Evolutionary conservation across 2,329 filamentous ascomycete genomes (phyloP), one percentile per base, ranked within the genome.

Genomic region (Cercospora canescens): DNA sequence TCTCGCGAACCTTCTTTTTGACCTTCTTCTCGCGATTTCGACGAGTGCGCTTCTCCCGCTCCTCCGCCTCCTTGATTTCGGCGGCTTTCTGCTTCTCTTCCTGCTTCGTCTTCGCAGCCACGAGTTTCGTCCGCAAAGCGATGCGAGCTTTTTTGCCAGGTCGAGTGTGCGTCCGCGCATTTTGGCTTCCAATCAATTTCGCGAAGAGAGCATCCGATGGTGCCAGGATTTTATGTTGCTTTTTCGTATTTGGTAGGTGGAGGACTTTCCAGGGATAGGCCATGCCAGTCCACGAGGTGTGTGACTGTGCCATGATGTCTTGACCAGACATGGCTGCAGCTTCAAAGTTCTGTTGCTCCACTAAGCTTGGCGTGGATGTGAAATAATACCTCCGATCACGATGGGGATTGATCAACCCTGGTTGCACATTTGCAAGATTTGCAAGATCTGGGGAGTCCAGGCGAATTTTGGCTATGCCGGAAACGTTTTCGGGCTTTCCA

Each of bases 21-120:
- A 75, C 70, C 66, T 78, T 77, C 73, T 78, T 78, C 60, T 77
- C 75, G 6, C 76, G 69, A 64, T 78, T 78, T 26, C 71, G 66
- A 32, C 70, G 69, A 8, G 72, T 75, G 18, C 73, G 71, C 72
- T 78, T 78, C 63, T 76, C 76, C 21, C 71, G 67, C 50, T 77
- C 75, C 8, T 68, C 70, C 7, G 63, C 70, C 32, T 75, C 75
- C 45, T 74, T 76, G 12, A 69, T 58, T 54, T 74, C 74, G n/a
- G 72, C 72, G 12, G 69, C 69, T 57, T 67, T 63, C 52, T 66
- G 52, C 37, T 69, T 69, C 18, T 70, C 68, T 21, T 73, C 70
- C 54, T 72, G 67, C 52, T 69, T 69, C 2, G 67, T 69, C 45
- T 69, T 72, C 1, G 54, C 59, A 30, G 65, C 68, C 6, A 68